Conservation (phyloP, 2,329 filamentous ascomycete species). For the Pseudophaeomoniella oleicola region DNA sequence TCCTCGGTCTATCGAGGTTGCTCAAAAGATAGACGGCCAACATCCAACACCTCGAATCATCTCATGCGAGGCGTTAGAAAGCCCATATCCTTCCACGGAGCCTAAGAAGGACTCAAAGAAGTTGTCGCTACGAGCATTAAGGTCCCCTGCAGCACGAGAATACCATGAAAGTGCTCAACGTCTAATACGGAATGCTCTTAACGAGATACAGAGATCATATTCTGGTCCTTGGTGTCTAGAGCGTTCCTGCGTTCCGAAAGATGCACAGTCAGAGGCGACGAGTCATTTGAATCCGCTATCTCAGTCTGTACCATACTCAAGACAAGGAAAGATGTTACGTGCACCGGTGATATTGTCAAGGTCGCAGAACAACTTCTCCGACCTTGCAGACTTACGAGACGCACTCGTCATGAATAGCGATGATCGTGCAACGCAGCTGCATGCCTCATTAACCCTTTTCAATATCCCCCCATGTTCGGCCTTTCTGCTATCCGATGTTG, state of each 20-base stretch:
- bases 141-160: conserved; percentile 17
- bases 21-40: conserved; percentile 25
- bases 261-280: conserved; percentile 4
- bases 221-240: conserved; percentile 20
- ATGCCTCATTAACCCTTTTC: conserved; percentile 18
- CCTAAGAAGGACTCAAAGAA: conserved; percentile 34
- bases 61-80: conserved; percentile 29
- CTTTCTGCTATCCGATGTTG: conserved; percentile 31
- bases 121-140: conserved; percentile 21
- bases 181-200: conserved; percentile 24
- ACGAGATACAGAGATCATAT: conserved; percentile 14
- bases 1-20: conserved; percentile 39
- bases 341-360: conserved; percentile 3
- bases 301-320: neutral
- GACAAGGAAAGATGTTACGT: conserved; percentile 1
- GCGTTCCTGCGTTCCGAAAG: conserved; percentile 5
- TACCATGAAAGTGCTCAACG: conserved; percentile 14
- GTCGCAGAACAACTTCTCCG: conserved; percentile 1
- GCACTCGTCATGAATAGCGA: conserved; percentile 1
- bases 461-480: conserved; percentile 33
- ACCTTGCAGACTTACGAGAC: conserved; percentile 13
- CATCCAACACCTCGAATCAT: conserved; percentile 17
- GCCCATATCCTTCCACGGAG: conserved; percentile 34
- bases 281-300: neutral
- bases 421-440: conserved; percentile 1